A percentile compares a stretch with the other conserved stretches of the same genome.
Evolutionary conservation across 139 green algal species (phyloP).

Genomic region (Zygnema circumcarinatum): DNA sequence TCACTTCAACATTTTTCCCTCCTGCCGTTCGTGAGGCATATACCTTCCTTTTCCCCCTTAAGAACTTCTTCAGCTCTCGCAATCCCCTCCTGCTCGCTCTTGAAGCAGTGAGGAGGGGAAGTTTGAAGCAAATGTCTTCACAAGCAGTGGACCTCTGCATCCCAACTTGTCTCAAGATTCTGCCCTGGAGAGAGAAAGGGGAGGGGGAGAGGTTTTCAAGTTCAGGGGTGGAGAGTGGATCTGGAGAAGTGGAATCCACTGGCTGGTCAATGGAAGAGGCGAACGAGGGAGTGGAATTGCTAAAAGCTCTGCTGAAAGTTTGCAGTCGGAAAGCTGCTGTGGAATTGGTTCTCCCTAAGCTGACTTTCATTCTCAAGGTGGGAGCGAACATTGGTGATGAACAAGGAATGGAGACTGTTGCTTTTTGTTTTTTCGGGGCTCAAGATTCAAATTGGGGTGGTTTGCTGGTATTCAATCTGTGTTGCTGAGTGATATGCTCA

Average conservation of each 20-base stretch:
- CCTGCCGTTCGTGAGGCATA: background rate
- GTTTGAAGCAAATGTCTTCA: background rate
- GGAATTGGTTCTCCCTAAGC: background rate
- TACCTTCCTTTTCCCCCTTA: background rate
- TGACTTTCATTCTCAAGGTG: slow-evolving; percentile 13
- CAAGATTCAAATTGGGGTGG: no score
- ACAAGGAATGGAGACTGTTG: background rate
- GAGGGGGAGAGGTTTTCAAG: background rate
- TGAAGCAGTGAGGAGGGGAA: background rate
- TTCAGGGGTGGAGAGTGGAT: background rate
- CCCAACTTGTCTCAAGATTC: background rate
- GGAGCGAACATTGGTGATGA: background rate
- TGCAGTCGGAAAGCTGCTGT: background rate
- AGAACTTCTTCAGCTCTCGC: background rate
- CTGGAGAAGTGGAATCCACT: no score
- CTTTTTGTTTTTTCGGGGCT: no score
- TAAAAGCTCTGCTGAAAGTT: background rate
- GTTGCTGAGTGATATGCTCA: no score
- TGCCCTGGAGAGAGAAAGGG: background rate
- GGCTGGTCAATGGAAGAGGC: background rate
- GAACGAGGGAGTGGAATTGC: background rate
- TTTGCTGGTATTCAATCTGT: no score
- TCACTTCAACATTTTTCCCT: slow-evolving; percentile 30
- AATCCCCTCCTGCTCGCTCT: background rate
- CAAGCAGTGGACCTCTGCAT: slow-evolving; percentile 5